Percentiles rank a stretch among this genome's conserved stretches.
Conservation (phyloP, 108 stramenopile genomes). For the Fistulifera solaris region DNA sequence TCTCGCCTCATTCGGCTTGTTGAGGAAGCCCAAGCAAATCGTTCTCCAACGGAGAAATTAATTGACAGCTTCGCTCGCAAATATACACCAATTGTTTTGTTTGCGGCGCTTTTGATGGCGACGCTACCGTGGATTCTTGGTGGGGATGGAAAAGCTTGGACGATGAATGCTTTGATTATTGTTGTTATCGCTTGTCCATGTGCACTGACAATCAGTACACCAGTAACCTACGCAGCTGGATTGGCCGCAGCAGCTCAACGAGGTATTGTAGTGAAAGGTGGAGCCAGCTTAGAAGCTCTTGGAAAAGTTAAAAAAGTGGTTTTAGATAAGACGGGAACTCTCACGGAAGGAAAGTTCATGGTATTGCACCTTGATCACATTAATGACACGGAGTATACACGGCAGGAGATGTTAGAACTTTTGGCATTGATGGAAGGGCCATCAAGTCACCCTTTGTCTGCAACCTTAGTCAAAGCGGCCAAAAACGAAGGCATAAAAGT, state of each 20-base stretch:
- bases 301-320: constrained; percentile 59
- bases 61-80: constrained; percentile 75
- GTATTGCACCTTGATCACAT: constrained; percentile 49
- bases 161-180: constrained; percentile 70
- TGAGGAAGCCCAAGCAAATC: constrained; percentile 78
- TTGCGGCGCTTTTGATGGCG: constrained; percentile 57
- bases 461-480: constrained; percentile 65
- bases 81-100: constrained; percentile 79
- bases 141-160: constrained; percentile 62
- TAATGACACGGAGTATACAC: constrained; percentile 43
- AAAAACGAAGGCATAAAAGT: constrained; percentile 50
- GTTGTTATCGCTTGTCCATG: constrained; percentile 92
- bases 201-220: constrained; percentile 87
- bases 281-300: constrained; percentile 71
- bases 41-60: constrained; percentile 81
- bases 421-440: constrained; percentile 75
- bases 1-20: constrained; percentile 69
- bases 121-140: constrained; percentile 75
- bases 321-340: constrained; percentile 87
- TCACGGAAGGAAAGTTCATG: constrained; percentile 71
- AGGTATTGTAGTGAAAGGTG: constrained; percentile 85
- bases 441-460: constrained; percentile 75
- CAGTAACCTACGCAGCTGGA: constrained; percentile 84
- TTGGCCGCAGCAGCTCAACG: constrained; percentile 77
- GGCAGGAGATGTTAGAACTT: constrained; percentile 51